These are phyloP conservation scores for Wickerhamiella sergipiensis DNA, from an alignment of 805 yeast genomes.

Conservation along the genomic window DNA sequence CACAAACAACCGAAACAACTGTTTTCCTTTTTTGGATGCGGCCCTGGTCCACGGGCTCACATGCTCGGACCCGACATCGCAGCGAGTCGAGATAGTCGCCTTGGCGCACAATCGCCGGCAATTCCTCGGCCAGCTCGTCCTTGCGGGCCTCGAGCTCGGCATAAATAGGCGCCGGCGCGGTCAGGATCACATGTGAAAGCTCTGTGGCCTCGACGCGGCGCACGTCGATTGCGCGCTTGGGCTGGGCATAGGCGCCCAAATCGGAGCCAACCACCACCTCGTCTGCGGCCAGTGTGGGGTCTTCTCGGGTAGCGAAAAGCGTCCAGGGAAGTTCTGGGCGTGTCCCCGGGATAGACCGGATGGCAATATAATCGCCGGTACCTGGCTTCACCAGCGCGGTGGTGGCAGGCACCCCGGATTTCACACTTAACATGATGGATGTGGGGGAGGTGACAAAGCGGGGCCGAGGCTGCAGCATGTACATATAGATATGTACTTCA, in stretches of 20 bases:
- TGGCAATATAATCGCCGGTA: not conserved
- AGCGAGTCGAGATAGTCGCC: constrained; percentile 32
- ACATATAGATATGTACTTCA: not conserved
- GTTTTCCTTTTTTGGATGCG: constrained; percentile 29
- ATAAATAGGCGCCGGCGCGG: constrained; percentile 37
- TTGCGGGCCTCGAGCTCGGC: constrained; percentile 27
- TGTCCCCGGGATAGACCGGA: not conserved
- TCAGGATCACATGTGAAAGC: constrained; percentile 30
- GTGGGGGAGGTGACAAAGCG: constrained; percentile 1
- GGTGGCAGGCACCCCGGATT: not conserved
- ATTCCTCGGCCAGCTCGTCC: constrained; percentile 22
- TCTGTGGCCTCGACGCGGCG: constrained; percentile 7
- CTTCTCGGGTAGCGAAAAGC: not conserved
- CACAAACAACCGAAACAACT: constrained; percentile 40
- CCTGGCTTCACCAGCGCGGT: not conserved
- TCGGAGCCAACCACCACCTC: not conserved
- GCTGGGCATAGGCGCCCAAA: not conserved
- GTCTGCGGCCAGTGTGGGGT: not conserved
- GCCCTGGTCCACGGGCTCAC: constrained; percentile 72
- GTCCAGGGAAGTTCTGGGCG: constrained; percentile 7
- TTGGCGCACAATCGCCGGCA: constrained; percentile 29
- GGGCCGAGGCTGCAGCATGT: not conserved
- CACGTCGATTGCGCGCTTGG: not conserved
- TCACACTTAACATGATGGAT: not conserved
- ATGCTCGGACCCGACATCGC: constrained; percentile 39